Evolutionary conservation across 2,329 filamentous ascomycete species (phyloP), one percentile per base, ranked within the genome.

Genomic region (Lizonia empirigonia): DNA sequence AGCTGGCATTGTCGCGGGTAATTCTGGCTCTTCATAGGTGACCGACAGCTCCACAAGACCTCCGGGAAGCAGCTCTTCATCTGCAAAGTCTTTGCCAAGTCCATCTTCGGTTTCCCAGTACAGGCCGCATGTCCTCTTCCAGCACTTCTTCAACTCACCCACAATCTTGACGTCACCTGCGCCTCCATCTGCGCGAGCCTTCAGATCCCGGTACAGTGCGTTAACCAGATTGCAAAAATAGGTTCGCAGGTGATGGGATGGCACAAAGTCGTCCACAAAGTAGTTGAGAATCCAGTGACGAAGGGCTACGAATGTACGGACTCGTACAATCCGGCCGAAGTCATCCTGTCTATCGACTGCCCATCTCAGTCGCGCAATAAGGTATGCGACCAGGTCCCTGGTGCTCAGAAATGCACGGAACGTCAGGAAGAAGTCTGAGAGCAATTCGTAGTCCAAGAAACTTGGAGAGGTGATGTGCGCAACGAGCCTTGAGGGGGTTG

Each of bases 221-320:
- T 97, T 97, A 51, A 97, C 80, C 7, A 91, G 80, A 24, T 85
- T 80, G 74, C 93, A 97, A 68, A 97, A 97, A 13, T 84, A 83
- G 5, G 83, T 78, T 7, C 93, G 86, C 24, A 97, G 78, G 35
- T 83, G 78, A 67, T 88, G 86, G 68, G 92, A 85, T 19, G 87
- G 75, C 32, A 95, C 84, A 70, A 96, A 99, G 69, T 99, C 94
- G 68, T 99, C 94, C 47, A 90, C 82, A 62, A 97, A 99, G 73
- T 99, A 99, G 72, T 99, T 99, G 56, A 99, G 76, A 50, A 97
- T 92, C 94, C 94, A 99, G 73, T 99, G 94, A 49, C 94, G 86
- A 35, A 97, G 81, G 7, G 94, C 94, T 20, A 97, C 94, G 76
- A 97, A 99, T 0, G 92, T 95, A 33, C 94, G 85, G 13, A 99